Conservation (phyloP, 305 asterid species). For the Ilex paraguariensis region DNA sequence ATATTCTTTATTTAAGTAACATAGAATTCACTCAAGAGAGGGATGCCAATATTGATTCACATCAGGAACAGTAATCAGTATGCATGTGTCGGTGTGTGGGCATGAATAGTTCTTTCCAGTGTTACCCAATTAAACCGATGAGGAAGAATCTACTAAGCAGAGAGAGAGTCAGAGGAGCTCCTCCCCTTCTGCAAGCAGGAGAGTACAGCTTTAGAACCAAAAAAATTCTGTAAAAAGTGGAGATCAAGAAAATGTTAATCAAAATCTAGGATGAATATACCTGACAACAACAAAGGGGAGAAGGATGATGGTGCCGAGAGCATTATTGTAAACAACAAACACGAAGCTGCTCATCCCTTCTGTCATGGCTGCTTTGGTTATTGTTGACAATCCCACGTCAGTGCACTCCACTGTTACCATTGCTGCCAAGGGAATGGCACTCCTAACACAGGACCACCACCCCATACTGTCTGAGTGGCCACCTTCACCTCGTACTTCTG, state of each 20-base stretch:
- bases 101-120: too few relatives aligned
- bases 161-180: neutral
- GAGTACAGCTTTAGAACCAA: neutral
- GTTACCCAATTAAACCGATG: neutral
- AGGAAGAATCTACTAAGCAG: neutral
- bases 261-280: neutral
- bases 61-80: too few relatives aligned
- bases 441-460: neutral
- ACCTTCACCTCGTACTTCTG: too few relatives aligned
- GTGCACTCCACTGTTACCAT: neutral
- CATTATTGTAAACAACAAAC: neutral
- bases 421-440: neutral
- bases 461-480: neutral
- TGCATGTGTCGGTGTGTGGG: neutral
- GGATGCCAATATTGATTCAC: too few relatives aligned
- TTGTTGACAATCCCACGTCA: neutral
- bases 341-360: neutral
- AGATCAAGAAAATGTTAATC: neutral
- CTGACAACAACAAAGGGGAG: neutral
- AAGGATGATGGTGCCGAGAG: neutral
- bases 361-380: neutral
- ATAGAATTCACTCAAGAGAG: too few relatives aligned
- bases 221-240: neutral
- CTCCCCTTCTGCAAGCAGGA: neutral
- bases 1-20: too few relatives aligned